Conservation (phyloP, 208 protist species). For the Leishmania turanica region DNA sequence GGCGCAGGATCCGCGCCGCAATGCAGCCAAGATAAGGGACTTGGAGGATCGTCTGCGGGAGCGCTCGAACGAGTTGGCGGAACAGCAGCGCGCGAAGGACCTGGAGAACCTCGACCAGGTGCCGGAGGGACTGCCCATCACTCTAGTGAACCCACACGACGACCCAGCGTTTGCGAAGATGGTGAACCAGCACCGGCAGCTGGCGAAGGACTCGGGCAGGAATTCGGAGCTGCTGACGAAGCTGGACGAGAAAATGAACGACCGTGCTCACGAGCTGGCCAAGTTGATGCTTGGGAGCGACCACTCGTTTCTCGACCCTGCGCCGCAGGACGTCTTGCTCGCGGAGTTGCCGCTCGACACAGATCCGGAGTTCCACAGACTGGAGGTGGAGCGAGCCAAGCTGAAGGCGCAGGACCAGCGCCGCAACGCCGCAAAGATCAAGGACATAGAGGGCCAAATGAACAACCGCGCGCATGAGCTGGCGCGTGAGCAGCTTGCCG, state of each 20-base stretch:
- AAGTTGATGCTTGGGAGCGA: constrained; percentile 49
- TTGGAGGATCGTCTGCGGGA: constrained; percentile 66
- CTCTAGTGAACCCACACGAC: constrained; percentile 52
- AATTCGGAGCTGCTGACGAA: constrained; percentile 44
- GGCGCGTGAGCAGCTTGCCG: constrained; percentile 56
- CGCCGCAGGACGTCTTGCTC: constrained; percentile 66
- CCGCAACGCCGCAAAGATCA: constrained; percentile 56
- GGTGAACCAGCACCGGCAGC: constrained; percentile 55
- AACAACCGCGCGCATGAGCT: constrained; percentile 72
- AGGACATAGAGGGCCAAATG: constrained; percentile 62
- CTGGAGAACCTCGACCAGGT: constrained; percentile 55
- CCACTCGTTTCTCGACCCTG: constrained; percentile 55
- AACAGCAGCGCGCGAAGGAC: constrained; percentile 61
- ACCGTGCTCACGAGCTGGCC: constrained; percentile 64
- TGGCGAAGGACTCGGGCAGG: constrained; percentile 43
- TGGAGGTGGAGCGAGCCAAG: constrained; percentile 69
- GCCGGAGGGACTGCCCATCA: constrained; percentile 64
- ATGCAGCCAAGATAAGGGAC: constrained; percentile 67
- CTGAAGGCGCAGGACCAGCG: constrained; percentile 67
- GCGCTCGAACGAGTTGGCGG: constrained; percentile 64
- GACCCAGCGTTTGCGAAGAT: constrained; percentile 59
- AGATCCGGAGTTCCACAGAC: constrained; percentile 62
- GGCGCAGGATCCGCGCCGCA: constrained; percentile 59
- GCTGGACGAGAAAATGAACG: constrained; percentile 70
- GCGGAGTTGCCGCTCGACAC: constrained; percentile 60